Conservation (phyloP, 2,329 filamentous ascomycete species). For the Pseudocercospora vitis region DNA sequence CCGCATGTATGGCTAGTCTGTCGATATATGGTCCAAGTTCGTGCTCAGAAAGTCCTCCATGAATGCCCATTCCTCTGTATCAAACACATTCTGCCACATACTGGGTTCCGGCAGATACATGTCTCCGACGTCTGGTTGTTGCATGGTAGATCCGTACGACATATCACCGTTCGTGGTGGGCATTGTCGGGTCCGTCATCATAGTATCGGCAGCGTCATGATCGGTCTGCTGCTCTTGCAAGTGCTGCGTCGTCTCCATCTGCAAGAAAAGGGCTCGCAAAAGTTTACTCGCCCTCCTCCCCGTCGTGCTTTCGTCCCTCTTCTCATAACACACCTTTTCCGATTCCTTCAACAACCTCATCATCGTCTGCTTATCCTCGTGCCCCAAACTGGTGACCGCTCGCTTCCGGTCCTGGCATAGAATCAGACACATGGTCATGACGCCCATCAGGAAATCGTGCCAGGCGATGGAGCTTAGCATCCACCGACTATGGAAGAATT, state of each 20-base stretch:
- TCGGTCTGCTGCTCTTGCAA: background rate
- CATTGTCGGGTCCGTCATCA: too few species aligned
- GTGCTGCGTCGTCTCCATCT: background rate
- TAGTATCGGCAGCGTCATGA: too few species aligned
- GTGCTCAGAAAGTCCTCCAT: slow-evolving; percentile 18
- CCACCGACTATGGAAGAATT: slow-evolving; percentile 44
- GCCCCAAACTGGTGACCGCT: background rate
- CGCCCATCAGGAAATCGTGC: slow-evolving; percentile 48
- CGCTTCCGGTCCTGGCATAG: slow-evolving; percentile 27
- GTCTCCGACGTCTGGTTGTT: too few species aligned
- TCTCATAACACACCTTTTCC: slow-evolving; percentile 10
- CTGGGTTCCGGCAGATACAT: background rate
- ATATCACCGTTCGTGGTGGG: too few species aligned
- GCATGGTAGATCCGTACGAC: too few species aligned
- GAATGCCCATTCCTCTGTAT: slow-evolving; percentile 18
- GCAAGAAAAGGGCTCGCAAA: slow-evolving; percentile 9
- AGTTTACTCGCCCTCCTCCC: slow-evolving; percentile 13
- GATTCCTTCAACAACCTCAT: slow-evolving; percentile 5
- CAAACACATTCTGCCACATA: slow-evolving; percentile 15
- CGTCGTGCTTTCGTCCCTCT: slow-evolving; percentile 11
- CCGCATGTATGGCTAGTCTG: background rate
- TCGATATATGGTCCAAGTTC: slow-evolving; percentile 10
- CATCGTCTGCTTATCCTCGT: slow-evolving; percentile 2
- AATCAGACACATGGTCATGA: slow-evolving; percentile 47
- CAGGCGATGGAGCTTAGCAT: slow-evolving; percentile 44